phyloP scores from a whole-genome alignment of 2,329 filamentous ascomycete species.

The Aspergillus brasiliensis region DNA sequence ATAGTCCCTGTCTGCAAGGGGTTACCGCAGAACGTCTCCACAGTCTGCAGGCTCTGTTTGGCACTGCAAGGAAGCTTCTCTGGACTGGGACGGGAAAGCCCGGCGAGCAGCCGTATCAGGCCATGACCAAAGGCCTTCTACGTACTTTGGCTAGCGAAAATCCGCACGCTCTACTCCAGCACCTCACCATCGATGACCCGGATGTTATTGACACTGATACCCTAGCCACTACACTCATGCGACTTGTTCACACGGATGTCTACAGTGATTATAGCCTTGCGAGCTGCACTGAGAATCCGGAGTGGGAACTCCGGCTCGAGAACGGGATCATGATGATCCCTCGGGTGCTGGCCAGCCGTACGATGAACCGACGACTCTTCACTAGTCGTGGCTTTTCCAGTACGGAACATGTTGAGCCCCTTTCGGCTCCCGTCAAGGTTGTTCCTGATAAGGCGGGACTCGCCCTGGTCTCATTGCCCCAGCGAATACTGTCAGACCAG shows the following conservation, averaged over 20 bases:
- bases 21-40: neutral
- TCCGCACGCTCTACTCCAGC: conserved; percentile 2
- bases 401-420: neutral
- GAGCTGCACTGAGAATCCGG: neutral
- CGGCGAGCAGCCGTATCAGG: neutral
- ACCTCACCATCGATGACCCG: neutral
- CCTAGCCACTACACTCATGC: conserved; percentile 1
- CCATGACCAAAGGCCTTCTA: conserved; percentile 10
- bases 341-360: neutral
- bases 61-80: neutral
- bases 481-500: neutral
- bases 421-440: neutral
- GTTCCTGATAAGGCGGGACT: neutral
- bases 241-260: neutral
- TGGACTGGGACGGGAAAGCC: neutral
- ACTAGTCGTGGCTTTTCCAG: neutral
- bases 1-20: neutral
- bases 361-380: conserved; percentile 3
- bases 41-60: neutral
- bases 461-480: neutral
- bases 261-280: neutral
- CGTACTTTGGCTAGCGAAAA: neutral
- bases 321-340: conserved; percentile 2
- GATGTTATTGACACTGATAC: neutral
- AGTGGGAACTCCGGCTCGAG: conserved; percentile 6